phyloP scores from a whole-genome alignment of 106 monocot genomes.

The Hemerocallis citrina region DNA sequence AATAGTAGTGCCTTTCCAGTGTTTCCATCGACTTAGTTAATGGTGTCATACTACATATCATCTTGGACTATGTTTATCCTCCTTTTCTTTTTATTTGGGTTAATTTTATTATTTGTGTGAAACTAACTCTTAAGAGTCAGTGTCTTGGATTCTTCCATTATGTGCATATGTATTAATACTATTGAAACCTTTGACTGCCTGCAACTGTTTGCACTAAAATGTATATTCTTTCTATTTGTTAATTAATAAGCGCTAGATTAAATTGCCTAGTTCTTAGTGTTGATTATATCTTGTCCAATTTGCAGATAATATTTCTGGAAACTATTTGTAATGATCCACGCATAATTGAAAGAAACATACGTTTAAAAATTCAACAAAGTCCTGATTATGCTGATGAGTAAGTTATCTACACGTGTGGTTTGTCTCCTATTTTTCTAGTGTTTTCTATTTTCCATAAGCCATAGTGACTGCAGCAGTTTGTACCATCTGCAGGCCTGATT shows the following conservation, averaged over 20 bases:
- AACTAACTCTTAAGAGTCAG: too few relatives aligned
- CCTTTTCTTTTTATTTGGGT: too few relatives aligned
- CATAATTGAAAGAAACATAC: conserved; percentile 97
- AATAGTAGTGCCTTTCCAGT: too few relatives aligned
- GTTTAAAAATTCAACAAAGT: conserved; percentile 97
- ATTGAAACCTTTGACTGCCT: background rate
- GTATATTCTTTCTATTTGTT: background rate
- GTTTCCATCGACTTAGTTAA: too few relatives aligned
- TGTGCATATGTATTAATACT: background rate
- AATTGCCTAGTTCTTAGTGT: conserved; percentile 1
- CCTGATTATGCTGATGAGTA: conserved; percentile 95
- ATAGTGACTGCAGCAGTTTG: background rate
- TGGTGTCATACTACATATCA: too few relatives aligned
- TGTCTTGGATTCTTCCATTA: background rate
- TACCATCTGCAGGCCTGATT: conserved; percentile 66
- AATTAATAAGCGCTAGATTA: background rate
- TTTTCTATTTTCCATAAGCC: conserved; percentile 6
- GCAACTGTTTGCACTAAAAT: background rate
- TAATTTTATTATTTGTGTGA: too few relatives aligned
- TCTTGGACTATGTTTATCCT: too few relatives aligned
- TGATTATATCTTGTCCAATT: conserved; percentile 8
- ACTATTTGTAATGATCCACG: conserved; percentile 91
- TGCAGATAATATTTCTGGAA: conserved; percentile 97
- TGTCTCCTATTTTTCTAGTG: background rate
- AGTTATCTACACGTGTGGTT: conserved; percentile 23